Evolutionary conservation across 257 asterid genomes (phyloP).

Genomic region (Knoxia roxburghii): DNA sequence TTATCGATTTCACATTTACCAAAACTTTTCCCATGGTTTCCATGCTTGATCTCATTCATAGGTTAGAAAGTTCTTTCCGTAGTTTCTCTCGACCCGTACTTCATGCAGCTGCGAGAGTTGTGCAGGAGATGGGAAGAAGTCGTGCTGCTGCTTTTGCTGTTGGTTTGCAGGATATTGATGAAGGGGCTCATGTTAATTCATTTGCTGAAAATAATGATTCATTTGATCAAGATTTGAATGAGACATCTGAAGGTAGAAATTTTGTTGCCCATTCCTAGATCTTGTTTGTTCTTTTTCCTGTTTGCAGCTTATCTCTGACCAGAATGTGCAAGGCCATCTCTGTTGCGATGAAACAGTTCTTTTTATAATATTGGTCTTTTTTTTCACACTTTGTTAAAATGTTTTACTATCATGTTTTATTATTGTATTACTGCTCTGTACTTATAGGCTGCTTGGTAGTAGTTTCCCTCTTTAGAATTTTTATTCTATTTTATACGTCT

Average conservation of each 20-base stretch:
- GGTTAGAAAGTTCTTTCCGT: slow-evolving; percentile 94
- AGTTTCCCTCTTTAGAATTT: background rate
- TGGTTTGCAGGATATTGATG: slow-evolving; percentile 93
- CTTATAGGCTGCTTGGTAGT: background rate
- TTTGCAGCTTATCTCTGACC: slow-evolving; percentile 7
- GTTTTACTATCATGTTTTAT: background rate
- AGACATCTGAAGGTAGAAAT: slow-evolving; percentile 81
- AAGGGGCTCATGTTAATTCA: slow-evolving; percentile 71
- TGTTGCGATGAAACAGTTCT: background rate
- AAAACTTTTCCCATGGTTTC: slow-evolving; percentile 19
- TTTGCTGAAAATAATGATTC: slow-evolving; percentile 62
- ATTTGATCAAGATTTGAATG: slow-evolving; percentile 68
- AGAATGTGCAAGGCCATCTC: background rate
- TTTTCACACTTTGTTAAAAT: background rate
- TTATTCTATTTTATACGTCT: background rate
- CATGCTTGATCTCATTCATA: slow-evolving; percentile 20
- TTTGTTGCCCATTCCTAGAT: slow-evolving; percentile 16
- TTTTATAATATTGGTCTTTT: background rate
- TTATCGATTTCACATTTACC: background rate
- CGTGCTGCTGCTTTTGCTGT: slow-evolving; percentile 98
- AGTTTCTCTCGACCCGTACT: slow-evolving; percentile 95
- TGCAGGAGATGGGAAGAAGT: slow-evolving; percentile 98
- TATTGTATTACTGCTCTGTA: background rate
- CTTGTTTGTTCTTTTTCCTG: slow-evolving; percentile 3
- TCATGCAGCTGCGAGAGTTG: slow-evolving; percentile 97